Conservation (phyloP, 768 basidiomycete species). For the Scleroderma bovista region DNA sequence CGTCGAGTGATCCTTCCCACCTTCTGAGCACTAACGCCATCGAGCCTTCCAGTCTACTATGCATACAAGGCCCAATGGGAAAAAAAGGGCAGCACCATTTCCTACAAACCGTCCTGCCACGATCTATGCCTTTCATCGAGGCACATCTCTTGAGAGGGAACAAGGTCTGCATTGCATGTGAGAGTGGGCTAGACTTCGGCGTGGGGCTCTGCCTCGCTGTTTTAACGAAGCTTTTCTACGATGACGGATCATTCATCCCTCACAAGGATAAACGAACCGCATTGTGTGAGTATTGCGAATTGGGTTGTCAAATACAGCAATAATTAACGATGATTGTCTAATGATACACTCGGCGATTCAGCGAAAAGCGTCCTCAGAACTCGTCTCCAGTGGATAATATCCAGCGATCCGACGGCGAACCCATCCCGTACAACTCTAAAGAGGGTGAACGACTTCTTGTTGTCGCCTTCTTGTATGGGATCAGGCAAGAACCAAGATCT, state of each 20-base stretch:
- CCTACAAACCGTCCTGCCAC: slow-evolving; percentile 44
- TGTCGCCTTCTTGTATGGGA: slow-evolving; percentile 33
- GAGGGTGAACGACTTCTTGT: slow-evolving; percentile 67
- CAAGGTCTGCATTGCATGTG: slow-evolving; percentile 47
- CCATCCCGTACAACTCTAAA: slow-evolving; percentile 81
- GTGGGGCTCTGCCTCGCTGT: slow-evolving; percentile 60
- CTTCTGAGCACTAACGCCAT: not conserved
- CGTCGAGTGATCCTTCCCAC: not conserved
- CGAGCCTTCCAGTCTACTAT: slow-evolving; percentile 8
- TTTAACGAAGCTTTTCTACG: slow-evolving; percentile 53
- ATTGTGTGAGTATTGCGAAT: slow-evolving; percentile 17
- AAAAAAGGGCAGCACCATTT: slow-evolving; percentile 52
- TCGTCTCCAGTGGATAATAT: slow-evolving; percentile 83
- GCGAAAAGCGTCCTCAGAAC: slow-evolving; percentile 64
- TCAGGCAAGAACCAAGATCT: not conserved
- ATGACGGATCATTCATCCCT: slow-evolving; percentile 35
- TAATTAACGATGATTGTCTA: not conserved
- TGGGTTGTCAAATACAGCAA: not conserved
- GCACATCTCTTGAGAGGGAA: slow-evolving; percentile 31
- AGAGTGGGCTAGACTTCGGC: slow-evolving; percentile 54
- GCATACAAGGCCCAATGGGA: slow-evolving; percentile 32
- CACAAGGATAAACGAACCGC: slow-evolving; percentile 1
- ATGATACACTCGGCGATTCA: slow-evolving; percentile 1
- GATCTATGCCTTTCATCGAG: slow-evolving; percentile 41
- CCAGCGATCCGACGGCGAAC: slow-evolving; percentile 69